Evolutionary conservation across 129 eudicot genomes (phyloP).

Genomic region (Chrysanthemum lavandulifolium): DNA sequence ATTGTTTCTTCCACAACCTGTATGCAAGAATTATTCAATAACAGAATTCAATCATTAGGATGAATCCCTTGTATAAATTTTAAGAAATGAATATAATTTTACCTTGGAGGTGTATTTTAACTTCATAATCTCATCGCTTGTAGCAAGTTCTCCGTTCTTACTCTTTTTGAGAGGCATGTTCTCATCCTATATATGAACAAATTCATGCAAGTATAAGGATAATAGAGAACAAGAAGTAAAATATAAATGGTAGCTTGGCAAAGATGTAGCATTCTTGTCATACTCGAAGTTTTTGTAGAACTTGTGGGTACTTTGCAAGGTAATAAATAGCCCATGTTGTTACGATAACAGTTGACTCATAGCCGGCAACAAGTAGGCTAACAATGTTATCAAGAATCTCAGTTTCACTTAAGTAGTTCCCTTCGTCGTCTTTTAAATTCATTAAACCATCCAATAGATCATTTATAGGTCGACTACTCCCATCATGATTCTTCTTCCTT

Average conservation of each 20-base stretch:
- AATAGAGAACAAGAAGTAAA: neutral
- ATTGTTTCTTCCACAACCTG: slow-evolving; percentile 49
- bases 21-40: neutral
- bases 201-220: neutral
- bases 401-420: slow-evolving; percentile 40
- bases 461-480: slow-evolving; percentile 11
- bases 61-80: no score
- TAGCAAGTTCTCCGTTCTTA: slow-evolving; percentile 32
- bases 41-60: no score
- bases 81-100: no score
- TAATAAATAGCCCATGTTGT: slow-evolving; percentile 56
- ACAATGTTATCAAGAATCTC: slow-evolving; percentile 64
- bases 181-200: slow-evolving; percentile 21
- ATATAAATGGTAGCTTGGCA: no score
- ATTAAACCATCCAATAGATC: slow-evolving; percentile 63
- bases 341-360: slow-evolving; percentile 36
- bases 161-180: slow-evolving; percentile 27
- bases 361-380: slow-evolving; percentile 40
- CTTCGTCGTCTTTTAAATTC: slow-evolving; percentile 56
- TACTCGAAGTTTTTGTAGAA: slow-evolving; percentile 69
- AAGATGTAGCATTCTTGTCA: neutral
- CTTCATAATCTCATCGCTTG: slow-evolving; percentile 44
- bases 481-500: slow-evolving; percentile 36
- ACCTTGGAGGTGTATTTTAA: slow-evolving; percentile 35
- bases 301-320: slow-evolving; percentile 58